These are phyloP conservation scores for Peronosclerospora sorghi DNA, from an alignment of 352 stramenopile genomes.

Conservation along the genomic window DNA sequence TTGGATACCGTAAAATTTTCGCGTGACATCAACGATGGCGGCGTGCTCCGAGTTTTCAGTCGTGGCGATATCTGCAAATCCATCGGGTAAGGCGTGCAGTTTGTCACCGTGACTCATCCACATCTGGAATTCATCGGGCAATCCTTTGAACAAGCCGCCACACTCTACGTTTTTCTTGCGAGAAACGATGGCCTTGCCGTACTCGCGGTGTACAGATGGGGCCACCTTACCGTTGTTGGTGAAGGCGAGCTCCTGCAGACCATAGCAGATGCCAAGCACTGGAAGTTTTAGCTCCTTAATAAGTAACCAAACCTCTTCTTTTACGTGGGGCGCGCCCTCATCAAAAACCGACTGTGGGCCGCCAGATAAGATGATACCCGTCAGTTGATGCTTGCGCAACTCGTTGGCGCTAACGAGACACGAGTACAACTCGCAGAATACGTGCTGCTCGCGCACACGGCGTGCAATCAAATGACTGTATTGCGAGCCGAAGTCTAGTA, in stretches of 20 bases:
- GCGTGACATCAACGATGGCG: slow-evolving; percentile 90
- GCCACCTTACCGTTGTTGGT: slow-evolving; percentile 93
- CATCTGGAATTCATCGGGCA: slow-evolving; percentile 92
- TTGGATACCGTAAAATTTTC: slow-evolving; percentile 96
- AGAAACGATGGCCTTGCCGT: slow-evolving; percentile 93
- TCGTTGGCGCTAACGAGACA: slow-evolving; percentile 91
- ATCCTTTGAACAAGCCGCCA: slow-evolving; percentile 81
- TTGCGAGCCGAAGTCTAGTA: slow-evolving; percentile 99
- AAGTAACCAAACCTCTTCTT: slow-evolving; percentile 91
- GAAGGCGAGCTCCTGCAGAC: slow-evolving; percentile 91
- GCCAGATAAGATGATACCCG: slow-evolving; percentile 96
- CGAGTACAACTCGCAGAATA: slow-evolving; percentile 99
- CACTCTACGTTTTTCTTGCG: slow-evolving; percentile 40
- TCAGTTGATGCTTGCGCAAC: slow-evolving; percentile 89
- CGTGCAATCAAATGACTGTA: slow-evolving; percentile 99
- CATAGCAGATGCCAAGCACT: slow-evolving; percentile 98
- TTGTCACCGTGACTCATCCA: slow-evolving; percentile 99
- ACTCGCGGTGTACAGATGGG: slow-evolving; percentile 91
- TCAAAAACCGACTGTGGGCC: slow-evolving; percentile 96
- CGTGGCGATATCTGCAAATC: slow-evolving; percentile 83
- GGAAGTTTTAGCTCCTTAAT: slow-evolving; percentile 93
- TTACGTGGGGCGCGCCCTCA: slow-evolving; percentile 90
- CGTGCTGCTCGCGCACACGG: slow-evolving; percentile 94
- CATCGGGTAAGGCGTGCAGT: slow-evolving; percentile 88
- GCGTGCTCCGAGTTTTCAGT: slow-evolving; percentile 89